phyloP scores from a whole-genome alignment of 768 basidiomycete species.

The Kwoniella dejecticola region DNA sequence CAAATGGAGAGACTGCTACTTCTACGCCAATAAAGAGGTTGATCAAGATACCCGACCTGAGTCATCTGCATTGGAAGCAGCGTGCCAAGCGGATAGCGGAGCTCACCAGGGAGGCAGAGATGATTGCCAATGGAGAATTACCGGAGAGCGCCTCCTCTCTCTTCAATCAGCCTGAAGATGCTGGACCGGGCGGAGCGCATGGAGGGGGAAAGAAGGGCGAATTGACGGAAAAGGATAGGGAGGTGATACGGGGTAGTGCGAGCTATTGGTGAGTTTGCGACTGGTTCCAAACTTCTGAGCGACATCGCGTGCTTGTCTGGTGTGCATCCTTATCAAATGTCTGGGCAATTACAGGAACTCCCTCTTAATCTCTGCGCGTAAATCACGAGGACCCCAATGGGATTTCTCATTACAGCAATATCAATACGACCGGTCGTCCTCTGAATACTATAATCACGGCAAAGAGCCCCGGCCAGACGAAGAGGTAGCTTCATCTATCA shows the following conservation, averaged over 20 bases:
- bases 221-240: constrained; percentile 35
- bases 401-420: constrained; percentile 51
- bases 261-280: constrained; percentile 45
- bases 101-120: constrained; percentile 17
- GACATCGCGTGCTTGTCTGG: not conserved
- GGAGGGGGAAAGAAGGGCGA: constrained; percentile 19
- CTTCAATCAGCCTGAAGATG: constrained; percentile 2
- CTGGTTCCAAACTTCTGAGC: not conserved
- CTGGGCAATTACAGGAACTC: too few relatives aligned
- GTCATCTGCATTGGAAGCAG: constrained; percentile 33
- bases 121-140: constrained; percentile 21
- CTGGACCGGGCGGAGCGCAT: not conserved
- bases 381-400: constrained; percentile 54
- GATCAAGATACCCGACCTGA: constrained; percentile 20
- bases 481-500: not conserved
- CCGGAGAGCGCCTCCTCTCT: constrained; percentile 6
- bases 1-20: not conserved
- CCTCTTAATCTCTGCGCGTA: constrained; percentile 51
- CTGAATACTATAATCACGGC: constrained; percentile 40
- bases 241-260: constrained; percentile 34
- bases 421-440: constrained; percentile 37
- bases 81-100: constrained; percentile 24
- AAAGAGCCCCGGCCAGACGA: constrained; percentile 7
- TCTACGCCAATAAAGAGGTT: constrained; percentile 7
- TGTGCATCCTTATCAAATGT: too few relatives aligned